Evolutionary conservation across 2,329 filamentous ascomycete species (phyloP).

Genomic region (Geosmithia morbida): DNA sequence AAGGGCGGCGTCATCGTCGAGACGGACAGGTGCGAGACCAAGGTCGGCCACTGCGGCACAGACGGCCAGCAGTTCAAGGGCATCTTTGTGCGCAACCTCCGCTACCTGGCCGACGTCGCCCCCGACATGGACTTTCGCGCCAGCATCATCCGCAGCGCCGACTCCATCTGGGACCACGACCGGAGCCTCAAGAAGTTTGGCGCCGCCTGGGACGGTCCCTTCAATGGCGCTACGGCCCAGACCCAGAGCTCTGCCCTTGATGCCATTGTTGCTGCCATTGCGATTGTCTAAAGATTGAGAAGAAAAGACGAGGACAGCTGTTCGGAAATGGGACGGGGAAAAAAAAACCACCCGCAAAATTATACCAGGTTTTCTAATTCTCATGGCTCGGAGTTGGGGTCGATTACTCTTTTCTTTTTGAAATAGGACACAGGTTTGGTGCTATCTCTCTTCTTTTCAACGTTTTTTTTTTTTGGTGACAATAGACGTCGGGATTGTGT

Average conservation of each 20-base stretch:
- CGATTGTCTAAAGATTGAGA: slow-evolving; percentile 14
- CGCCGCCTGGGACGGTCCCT: slow-evolving; percentile 51
- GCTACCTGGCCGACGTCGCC: slow-evolving; percentile 30
- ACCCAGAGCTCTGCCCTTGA: slow-evolving; percentile 55
- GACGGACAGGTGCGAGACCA: slow-evolving; percentile 18
- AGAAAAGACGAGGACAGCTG: neutral
- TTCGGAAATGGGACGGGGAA: too few relatives aligned
- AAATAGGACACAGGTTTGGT: neutral
- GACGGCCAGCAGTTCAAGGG: slow-evolving; percentile 59
- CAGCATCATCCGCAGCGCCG: slow-evolving; percentile 47
- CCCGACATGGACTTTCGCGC: slow-evolving; percentile 27
- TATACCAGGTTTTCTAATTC: neutral
- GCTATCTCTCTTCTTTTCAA: neutral
- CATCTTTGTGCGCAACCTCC: slow-evolving; percentile 51
- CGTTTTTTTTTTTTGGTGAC: too few relatives aligned
- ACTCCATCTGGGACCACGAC: slow-evolving; percentile 49
- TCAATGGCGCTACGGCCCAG: slow-evolving; percentile 32
- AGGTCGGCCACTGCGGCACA: slow-evolving; percentile 20
- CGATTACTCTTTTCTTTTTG: neutral
- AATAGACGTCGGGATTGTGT: neutral
- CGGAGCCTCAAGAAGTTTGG: slow-evolving; percentile 35
- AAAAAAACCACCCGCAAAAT: neutral
- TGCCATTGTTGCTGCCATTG: slow-evolving; percentile 44
- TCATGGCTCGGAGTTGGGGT: neutral
- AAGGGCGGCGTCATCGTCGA: slow-evolving; percentile 30